These are phyloP conservation scores for Agastache rugosa DNA, from an alignment of 257 asterid species.

Conservation along the genomic window DNA sequence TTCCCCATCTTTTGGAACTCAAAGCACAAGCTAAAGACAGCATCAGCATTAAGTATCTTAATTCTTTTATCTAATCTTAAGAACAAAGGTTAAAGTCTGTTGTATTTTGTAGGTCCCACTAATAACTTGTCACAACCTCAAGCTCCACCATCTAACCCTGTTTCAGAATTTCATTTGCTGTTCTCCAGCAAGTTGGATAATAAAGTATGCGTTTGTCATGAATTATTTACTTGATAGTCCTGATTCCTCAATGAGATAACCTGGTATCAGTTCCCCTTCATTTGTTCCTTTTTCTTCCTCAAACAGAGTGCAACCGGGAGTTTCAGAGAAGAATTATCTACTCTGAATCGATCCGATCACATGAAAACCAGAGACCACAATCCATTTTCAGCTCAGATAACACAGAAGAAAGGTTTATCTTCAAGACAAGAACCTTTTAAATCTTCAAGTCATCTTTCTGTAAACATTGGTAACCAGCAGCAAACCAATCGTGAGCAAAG, in stretches of 20 bases:
- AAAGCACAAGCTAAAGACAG: not conserved
- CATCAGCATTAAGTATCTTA: conserved; percentile 11
- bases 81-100: conserved; percentile 27
- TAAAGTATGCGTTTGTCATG: conserved; percentile 43
- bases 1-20: not conserved
- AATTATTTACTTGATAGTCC: conserved; percentile 34
- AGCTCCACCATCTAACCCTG: conserved; percentile 44
- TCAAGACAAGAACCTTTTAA: conserved; percentile 55
- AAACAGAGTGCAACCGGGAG: conserved; percentile 48
- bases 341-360: conserved; percentile 41
- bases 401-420: conserved; percentile 43
- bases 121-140: conserved; percentile 41
- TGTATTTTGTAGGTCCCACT: conserved; percentile 48
- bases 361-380: conserved; percentile 37
- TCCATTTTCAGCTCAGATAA: conserved; percentile 34
- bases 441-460: conserved; percentile 50
- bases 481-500: conserved; percentile 44
- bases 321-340: conserved; percentile 51
- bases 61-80: conserved; percentile 21
- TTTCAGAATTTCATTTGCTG: conserved; percentile 41
- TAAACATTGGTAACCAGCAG: conserved; percentile 39
- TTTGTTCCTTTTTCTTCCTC: conserved; percentile 31
- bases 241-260: conserved; percentile 32
- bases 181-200: conserved; percentile 53
- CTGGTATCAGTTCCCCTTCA: conserved; percentile 24